Evolutionary conservation across 768 basidiomycete genomes (phyloP).

Genomic region (Sarcodon aspratus): DNA sequence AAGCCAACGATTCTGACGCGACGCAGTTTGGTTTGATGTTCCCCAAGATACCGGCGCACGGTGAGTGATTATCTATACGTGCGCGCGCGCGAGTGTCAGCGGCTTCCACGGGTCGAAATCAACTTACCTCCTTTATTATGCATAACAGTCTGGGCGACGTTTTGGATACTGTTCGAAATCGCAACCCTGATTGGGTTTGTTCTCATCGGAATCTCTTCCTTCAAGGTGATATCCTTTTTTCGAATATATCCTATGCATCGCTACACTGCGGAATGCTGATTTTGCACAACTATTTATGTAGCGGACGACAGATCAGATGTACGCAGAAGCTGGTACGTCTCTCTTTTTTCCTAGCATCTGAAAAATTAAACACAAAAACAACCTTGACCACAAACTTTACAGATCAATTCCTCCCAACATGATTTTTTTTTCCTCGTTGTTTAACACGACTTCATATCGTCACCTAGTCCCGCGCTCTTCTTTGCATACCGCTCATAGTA

Average conservation of each 20-base stretch:
- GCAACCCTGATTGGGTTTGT: slow-evolving; percentile 67
- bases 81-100: not conserved
- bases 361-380: slow-evolving; percentile 3
- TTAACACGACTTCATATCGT: too few species aligned
- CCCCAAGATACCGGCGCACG: slow-evolving; percentile 58
- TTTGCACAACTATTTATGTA: slow-evolving; percentile 8
- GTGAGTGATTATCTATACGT: slow-evolving; percentile 26
- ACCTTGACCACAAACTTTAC: not conserved
- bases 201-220: slow-evolving; percentile 70
- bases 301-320: slow-evolving; percentile 50
- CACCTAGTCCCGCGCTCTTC: too few species aligned
- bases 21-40: slow-evolving; percentile 78
- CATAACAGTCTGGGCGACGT: slow-evolving; percentile 76
- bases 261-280: too few species aligned
- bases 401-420: not conserved
- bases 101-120: not conserved
- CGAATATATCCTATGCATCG: too few species aligned
- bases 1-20: slow-evolving; percentile 87
- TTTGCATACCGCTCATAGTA: too few species aligned
- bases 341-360: not conserved
- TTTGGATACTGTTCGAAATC: slow-evolving; percentile 78
- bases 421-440: not conserved
- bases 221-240: slow-evolving; percentile 31
- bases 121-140: not conserved
- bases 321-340: slow-evolving; percentile 58